Evolutionary conservation across 2,329 filamentous ascomycete species (phyloP).

Genomic region (Coniochaeta prunicola): DNA sequence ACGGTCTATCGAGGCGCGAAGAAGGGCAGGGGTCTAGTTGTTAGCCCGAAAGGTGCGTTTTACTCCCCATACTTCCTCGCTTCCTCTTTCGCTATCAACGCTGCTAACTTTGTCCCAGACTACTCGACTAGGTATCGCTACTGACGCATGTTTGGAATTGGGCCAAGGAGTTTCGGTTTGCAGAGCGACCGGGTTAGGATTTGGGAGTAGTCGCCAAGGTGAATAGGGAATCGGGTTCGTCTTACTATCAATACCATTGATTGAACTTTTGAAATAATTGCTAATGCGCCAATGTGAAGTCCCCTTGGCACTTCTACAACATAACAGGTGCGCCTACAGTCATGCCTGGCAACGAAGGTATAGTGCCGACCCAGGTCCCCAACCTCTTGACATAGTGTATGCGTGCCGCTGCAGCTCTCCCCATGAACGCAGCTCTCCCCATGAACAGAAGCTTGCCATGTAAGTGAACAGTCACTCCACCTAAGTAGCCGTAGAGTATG

Average conservation of each 20-base stretch:
- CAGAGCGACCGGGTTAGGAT: neutral
- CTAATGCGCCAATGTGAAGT: neutral
- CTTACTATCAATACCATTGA: slow-evolving; percentile 3
- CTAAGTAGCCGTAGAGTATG: neutral
- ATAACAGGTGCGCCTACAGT: neutral
- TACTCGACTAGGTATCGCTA: slow-evolving; percentile 51
- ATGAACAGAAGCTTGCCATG: neutral
- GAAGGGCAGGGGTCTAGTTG: slow-evolving; percentile 93
- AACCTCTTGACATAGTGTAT: neutral
- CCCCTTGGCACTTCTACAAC: neutral
- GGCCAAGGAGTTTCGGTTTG: neutral
- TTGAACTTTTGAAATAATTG: neutral
- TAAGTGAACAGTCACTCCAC: neutral
- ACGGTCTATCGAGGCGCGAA: slow-evolving; percentile 97
- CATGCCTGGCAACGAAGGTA: neutral
- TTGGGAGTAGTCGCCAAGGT: neutral
- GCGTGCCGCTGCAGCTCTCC: neutral
- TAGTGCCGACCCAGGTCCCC: neutral
- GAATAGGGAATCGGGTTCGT: neutral
- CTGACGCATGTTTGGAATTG: neutral
- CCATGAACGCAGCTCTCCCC: neutral
- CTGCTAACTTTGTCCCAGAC: slow-evolving; percentile 53
- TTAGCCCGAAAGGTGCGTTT: slow-evolving; percentile 72
- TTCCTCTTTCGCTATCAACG: slow-evolving; percentile 59
- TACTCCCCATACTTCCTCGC: slow-evolving; percentile 24